Evolutionary conservation across 345 rosid genomes (phyloP).

Genomic region (Populus pruinosa): DNA sequence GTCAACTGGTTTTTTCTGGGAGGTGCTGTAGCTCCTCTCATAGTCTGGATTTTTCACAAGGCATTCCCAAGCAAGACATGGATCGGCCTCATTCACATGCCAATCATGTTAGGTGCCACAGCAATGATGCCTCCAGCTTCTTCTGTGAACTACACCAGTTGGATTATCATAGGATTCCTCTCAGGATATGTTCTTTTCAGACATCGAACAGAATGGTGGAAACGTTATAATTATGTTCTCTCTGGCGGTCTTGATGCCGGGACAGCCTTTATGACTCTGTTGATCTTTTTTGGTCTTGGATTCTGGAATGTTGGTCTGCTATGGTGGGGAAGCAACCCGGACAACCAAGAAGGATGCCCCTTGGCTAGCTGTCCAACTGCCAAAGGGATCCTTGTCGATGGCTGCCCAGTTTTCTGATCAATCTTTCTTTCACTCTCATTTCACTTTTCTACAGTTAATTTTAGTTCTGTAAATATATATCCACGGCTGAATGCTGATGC

Average conservation of each 20-base stretch:
- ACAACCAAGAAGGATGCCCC: slow-evolving; percentile 51
- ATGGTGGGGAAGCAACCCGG: slow-evolving; percentile 76
- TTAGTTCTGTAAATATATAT: no score
- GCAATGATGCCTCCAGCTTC: slow-evolving; percentile 75
- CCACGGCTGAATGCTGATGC: no score
- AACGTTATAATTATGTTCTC: slow-evolving; percentile 61
- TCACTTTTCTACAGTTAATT: neutral
- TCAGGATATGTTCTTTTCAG: slow-evolving; percentile 59
- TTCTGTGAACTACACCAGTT: slow-evolving; percentile 68
- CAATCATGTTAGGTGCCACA: slow-evolving; percentile 62
- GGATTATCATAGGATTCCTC: slow-evolving; percentile 58
- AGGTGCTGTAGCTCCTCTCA: slow-evolving; percentile 58
- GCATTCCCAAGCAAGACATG: slow-evolving; percentile 52
- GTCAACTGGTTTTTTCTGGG: slow-evolving; percentile 68
- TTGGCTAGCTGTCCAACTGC: slow-evolving; percentile 77
- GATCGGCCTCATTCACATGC: slow-evolving; percentile 64
- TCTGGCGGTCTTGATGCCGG: slow-evolving; percentile 83
- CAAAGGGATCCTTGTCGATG: slow-evolving; percentile 43
- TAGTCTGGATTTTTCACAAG: slow-evolving; percentile 69
- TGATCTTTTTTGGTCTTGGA: slow-evolving; percentile 48
- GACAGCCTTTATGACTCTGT: slow-evolving; percentile 61
- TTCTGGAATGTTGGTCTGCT: slow-evolving; percentile 34
- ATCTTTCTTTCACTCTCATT: neutral
- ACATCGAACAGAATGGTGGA: slow-evolving; percentile 55
- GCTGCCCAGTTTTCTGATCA: slow-evolving; percentile 49